Base-by-base conservation (phyloP, 306 rosid species). In the Cucumis hystrix region DNA sequence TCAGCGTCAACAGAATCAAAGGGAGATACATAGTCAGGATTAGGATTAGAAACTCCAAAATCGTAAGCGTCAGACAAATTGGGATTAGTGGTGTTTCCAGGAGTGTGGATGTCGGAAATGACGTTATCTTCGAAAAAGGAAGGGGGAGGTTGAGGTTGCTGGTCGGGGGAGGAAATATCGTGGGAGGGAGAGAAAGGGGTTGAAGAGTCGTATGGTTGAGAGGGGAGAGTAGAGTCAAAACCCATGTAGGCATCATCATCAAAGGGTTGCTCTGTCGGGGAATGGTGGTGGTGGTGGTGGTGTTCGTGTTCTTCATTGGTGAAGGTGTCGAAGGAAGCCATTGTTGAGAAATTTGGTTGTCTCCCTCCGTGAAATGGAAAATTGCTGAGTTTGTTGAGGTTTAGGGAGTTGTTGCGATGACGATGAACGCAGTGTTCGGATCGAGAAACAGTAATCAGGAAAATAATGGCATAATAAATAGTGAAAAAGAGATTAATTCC, bases 301-400 rank as follows among this genome's bases (percentile, higher is more conserved):
- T 82, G 80, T 12, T 82, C 83, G 35, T 66, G 81, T 39, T 79
- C 85, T 63, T 80, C 88, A 65, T 81, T 79, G 77, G 72, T 78
- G 70, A 92, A 87, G 2, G 91, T 68, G 55, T 88, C 91, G 79
- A 85, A 92, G 28, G 97, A 88, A 72, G 84, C 92, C 97, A 88
- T 88, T 78, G 13, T 72, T 37, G 62, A 11, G 73, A 55, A 55
- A 13, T 51, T 4, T 15, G 17, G 7, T 51, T 51, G 56, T 51
- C 56, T 51, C 56, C 54, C 54, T 47, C 54, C n/a, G 2, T 16
- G n/a, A 17, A 52, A 16, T 52, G 57, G 56, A 47, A 47, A 52
- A 16, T 52, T 41, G 28, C 77, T 62, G 72, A 15, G 54, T 13
- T 18, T 47, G 20, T 39, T 35, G 40, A 14, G 54, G 10, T 59